Evolutionary conservation across 768 basidiomycete species (phyloP), one percentile per base, ranked within the genome.

Genomic region (Boletus reticulatus): DNA sequence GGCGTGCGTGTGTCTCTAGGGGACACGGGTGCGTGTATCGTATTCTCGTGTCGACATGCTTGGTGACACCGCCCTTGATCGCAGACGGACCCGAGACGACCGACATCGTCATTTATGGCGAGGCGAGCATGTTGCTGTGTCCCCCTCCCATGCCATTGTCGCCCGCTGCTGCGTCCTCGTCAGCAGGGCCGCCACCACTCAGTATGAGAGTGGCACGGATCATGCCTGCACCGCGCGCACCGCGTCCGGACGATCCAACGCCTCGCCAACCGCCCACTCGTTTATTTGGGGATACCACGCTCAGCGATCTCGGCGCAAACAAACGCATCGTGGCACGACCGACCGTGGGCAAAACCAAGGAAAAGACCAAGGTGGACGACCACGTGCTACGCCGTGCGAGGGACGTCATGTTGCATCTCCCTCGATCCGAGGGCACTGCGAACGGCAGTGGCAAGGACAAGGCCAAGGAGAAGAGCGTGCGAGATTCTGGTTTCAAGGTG

Each of bases 191-290:
- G 2, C 69, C 68, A 1, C 62, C 62, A 0, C 59, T 80, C 6
- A 61, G 53, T 0, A 65, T 88, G 20, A 72, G 74, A 17, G 87
- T 87, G 8, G 86, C 82, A 0, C 81, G 85, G 39, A 77, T 89
- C 56, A 75, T 78, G 10, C 66, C 79, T 62, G 64, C 69, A 16
- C 73, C 78, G 44, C 75, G 62, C 2, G 57, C 64, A 0, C 86
- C 85, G 5, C 77, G 89, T 36, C 89, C 89, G 0, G 89, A 92
- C 57, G 89, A 92, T 57, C 89, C 88, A 0, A 89, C 84, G 6
- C 89, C 89, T 9, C 86, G 89, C 17, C 76, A 78, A 29, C 88
- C 88, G 0, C 86, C 88, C 4, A 58, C 62, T 8, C 52, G 75
- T 43, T 58, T 73, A 22, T 31, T 55, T 10, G 58, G 37, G 24